A percentile compares a stretch with the other conserved stretches of the same genome.
Evolutionary conservation across 768 basidiomycete genomes (phyloP).

Genomic region (Serendipita sp.): DNA sequence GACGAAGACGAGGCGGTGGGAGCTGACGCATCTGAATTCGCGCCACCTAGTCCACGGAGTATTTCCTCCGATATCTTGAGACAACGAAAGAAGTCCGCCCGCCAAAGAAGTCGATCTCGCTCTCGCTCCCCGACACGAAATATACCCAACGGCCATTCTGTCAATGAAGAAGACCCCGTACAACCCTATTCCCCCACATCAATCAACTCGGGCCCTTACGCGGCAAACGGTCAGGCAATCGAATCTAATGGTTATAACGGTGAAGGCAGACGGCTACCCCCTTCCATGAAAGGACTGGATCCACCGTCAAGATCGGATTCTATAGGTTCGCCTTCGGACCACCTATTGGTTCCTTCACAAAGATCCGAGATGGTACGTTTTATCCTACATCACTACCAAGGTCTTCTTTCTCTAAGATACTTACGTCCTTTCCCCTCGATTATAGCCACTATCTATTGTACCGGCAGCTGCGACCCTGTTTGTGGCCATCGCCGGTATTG

Average conservation of each 20-base stretch:
- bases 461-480: neutral
- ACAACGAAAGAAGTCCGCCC: neutral
- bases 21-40: neutral
- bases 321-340: neutral
- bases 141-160: neutral
- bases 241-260: neutral
- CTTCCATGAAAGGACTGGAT: neutral
- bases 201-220: neutral
- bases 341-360: neutral
- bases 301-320: neutral
- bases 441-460: neutral
- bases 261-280: neutral
- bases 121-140: neutral
- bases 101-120: neutral
- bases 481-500: neutral
- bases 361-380: neutral
- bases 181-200: constrained; percentile 2
- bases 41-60: neutral
- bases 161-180: neutral
- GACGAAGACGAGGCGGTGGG: neutral
- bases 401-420: too few species aligned
- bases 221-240: neutral
- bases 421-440: neutral
- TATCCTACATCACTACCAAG: too few species aligned
- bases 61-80: neutral